Percentiles rank a stretch among this genome's conserved stretches.
Evolutionary conservation across 2,329 filamentous ascomycete species (phyloP).

Genomic region (Phaeosphaeria sp.): DNA sequence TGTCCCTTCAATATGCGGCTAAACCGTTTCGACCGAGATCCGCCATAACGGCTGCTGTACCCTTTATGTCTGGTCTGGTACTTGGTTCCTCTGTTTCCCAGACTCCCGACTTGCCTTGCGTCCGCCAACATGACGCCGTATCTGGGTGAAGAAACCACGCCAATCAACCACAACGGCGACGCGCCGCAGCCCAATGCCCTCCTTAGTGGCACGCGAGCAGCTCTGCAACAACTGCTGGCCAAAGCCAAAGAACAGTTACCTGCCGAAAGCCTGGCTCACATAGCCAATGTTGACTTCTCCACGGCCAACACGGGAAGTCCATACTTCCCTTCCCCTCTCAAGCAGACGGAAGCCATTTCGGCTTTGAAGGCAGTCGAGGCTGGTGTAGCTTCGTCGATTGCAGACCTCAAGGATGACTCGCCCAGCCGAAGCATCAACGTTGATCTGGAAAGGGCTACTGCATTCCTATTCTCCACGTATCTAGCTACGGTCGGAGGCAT

Average conservation of each 20-base stretch:
- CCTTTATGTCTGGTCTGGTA: background rate
- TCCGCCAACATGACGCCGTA: slow-evolving; percentile 35
- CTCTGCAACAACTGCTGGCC: slow-evolving; percentile 40
- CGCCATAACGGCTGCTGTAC: slow-evolving; percentile 14
- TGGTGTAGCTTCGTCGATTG: slow-evolving; percentile 65
- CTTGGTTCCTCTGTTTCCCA: background rate
- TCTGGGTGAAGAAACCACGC: slow-evolving; percentile 23
- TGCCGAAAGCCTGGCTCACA: slow-evolving; percentile 37
- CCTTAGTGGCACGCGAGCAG: slow-evolving; percentile 41
- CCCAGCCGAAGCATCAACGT: slow-evolving; percentile 55
- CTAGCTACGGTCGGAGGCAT: slow-evolving; percentile 63
- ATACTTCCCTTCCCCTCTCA: slow-evolving; percentile 56
- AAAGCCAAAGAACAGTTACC: slow-evolving; percentile 45
- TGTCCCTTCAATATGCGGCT: slow-evolving; percentile 24
- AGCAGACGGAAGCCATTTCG: slow-evolving; percentile 60
- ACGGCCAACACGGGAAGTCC: slow-evolving; percentile 49
- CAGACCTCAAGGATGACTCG: slow-evolving; percentile 60
- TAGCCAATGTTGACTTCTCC: slow-evolving; percentile 39
- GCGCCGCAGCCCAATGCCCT: slow-evolving; percentile 32
- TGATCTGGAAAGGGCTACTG: slow-evolving; percentile 61
- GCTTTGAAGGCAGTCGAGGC: slow-evolving; percentile 68
- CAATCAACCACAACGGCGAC: slow-evolving; percentile 15
- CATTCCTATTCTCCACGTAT: slow-evolving; percentile 66
- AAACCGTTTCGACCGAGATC: slow-evolving; percentile 11
- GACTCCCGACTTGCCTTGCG: background rate